Base-by-base conservation (phyloP, 371 early-diverging fungal species). In the Ordospora pajunii region DNA sequence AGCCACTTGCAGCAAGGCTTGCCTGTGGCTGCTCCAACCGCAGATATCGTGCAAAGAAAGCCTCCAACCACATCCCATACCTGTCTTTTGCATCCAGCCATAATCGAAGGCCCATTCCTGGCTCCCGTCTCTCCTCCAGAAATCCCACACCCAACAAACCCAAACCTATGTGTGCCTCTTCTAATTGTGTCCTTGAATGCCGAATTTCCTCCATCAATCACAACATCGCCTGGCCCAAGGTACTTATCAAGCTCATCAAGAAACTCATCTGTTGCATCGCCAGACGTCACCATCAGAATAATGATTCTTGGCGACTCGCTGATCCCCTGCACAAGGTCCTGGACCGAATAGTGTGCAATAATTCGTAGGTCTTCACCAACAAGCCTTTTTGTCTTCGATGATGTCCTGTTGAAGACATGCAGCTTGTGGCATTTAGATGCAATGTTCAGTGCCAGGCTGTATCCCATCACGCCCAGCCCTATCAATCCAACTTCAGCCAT, bases 91-190 rank as follows among this genome's bases (percentile, higher is more conserved):
- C 97, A 97, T 82, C 98, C 98, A 72, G 95, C 95, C 97, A 96
- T 97, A 78, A 97, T 87, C 72, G 92, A 91, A 79, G 96, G 95
- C 58, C 97, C 96, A 79, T 91, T 88, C 81, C 98, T 91, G 32
- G 98, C 98, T 85, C 97, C 98, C 84, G 94, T 94, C 86, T 96
- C 97, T 83, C 97, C 98, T 77, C 97, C 98, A 80, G 94, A 94
- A 69, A 97, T 96, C 86, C 98, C 98, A 80, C 90, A 89, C 54
- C 98, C 98, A 52, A 94, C 90, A 86, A 92, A 96, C 83, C 89
- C 88, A 45, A 73, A 82, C 46, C 70, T 51, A 54, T 73, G 64
- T 10, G 40, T 32, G 83, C 87, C 86, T 80, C 98, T 90, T 79
- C 94, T 90, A 73, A 91, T 90, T 71, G 94, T 90, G 85, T 96